A percentile compares a stretch with the other conserved stretches of the same genome.
Evolutionary conservation across 768 basidiomycete species (phyloP).

Genomic region (Macrocybe gigantea): DNA sequence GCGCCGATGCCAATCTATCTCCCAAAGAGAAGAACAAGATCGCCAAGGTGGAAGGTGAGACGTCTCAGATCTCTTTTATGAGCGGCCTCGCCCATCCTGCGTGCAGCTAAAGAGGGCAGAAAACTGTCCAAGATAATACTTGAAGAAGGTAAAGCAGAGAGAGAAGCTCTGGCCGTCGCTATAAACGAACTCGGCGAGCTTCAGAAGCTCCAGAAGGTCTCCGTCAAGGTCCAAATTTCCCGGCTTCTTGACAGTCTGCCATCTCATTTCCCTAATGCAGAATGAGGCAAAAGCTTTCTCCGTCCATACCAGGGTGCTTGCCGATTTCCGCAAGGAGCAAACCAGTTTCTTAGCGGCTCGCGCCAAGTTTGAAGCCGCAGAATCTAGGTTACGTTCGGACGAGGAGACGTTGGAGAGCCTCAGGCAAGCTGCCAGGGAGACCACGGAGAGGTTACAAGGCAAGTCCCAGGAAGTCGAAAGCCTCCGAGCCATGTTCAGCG

Average conservation of each 20-base stretch:
- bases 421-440: constrained; percentile 47
- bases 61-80: not conserved
- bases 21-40: constrained; percentile 49
- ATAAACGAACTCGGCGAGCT: constrained; percentile 61
- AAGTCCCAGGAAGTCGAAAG: constrained; percentile 73
- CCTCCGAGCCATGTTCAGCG: constrained; percentile 55
- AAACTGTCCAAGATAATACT: constrained; percentile 65
- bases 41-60: constrained; percentile 45
- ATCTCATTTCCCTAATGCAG: constrained; percentile 14
- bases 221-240: constrained; percentile 42
- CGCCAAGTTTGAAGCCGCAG: constrained; percentile 48
- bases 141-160: constrained; percentile 63
- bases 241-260: not conserved
- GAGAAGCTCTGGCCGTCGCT: constrained; percentile 51
- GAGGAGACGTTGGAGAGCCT: constrained; percentile 44
- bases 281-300: constrained; percentile 56
- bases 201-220: constrained; percentile 65
- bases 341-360: constrained; percentile 56
- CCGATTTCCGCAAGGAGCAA: constrained; percentile 58
- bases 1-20: constrained; percentile 42
- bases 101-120: constrained; percentile 51
- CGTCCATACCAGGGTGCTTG: constrained; percentile 46
- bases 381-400: constrained; percentile 40
- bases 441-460: constrained; percentile 57
- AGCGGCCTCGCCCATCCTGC: no score